Base-by-base conservation (phyloP, 2,329 filamentous ascomycete species). In the Diaporthe eres region DNA sequence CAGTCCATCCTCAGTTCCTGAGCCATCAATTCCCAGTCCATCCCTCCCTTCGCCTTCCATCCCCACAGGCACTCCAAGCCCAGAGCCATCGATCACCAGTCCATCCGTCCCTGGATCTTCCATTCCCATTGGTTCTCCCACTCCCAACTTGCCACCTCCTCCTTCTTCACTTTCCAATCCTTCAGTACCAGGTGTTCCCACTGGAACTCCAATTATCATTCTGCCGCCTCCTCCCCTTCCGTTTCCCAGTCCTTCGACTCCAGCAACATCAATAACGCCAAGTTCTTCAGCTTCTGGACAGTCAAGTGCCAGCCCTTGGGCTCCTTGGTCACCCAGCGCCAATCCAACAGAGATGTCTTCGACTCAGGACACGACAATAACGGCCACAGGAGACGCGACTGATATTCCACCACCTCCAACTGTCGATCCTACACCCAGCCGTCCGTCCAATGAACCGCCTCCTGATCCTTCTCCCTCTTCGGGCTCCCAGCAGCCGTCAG, bases 361-460 rank as follows among this genome's bases (percentile, higher is more conserved):
- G 1, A 19, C 39, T 12, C 42, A 25, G 15, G 25, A 19, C 3
- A 44, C 28, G 10, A 47, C 61, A 15, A 47, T 25, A 42, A 31
- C 61, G 4, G 19, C 19, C 8, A 47, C 55, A 49, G 39, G 37
- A 25, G 25, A 22, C 22, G n/a, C 13, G 28, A 28, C 55, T 5
- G 19, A n/a, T 17, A 9, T 28, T 17, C 22, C 63, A 1, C 6
- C 22, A 10, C 60, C 71, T 28, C 28, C 60, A 13, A 57, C 60
- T 10, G 47, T 67, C 15, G 34, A 51, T n/a, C 34, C 60, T 8
- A 67, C 58, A n/a, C 71, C 71, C 8, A 74, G 47, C 12, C 47
- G 49, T 12, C 71, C 71, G 4, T 28, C 47, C 13, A 13, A 44
- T 25, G 63, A 34, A 8, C 31, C 28, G 37, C 31, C 34, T 28